These are phyloP conservation scores for Zanthoxylum bungeanum DNA, from an alignment of 345 rosid genomes.

Conservation along the genomic window DNA sequence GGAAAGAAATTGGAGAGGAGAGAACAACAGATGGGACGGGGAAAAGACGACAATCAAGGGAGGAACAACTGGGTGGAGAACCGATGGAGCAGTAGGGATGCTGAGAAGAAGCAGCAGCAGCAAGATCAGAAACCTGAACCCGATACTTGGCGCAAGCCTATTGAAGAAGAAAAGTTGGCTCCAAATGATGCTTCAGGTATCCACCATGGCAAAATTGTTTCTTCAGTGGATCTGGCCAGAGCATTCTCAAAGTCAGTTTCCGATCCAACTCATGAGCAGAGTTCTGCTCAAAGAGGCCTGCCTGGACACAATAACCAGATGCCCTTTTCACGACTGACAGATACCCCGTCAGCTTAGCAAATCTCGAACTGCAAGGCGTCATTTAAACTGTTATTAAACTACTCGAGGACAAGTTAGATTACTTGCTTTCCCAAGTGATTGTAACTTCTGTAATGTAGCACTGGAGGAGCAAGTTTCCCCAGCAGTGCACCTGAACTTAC, in stretches of 20 bases:
- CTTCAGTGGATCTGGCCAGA: conserved; percentile 24
- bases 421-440: neutral
- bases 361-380: conserved; percentile 3
- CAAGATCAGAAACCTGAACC: conserved; percentile 14
- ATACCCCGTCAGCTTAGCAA: conserved; percentile 7
- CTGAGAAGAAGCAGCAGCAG: neutral
- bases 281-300: conserved; percentile 6
- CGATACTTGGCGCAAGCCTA: conserved; percentile 23
- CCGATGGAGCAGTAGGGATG: conserved; percentile 13
- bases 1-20: conserved; percentile 17
- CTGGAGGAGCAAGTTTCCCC: neutral
- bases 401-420: neutral
- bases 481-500: neutral
- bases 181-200: neutral
- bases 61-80: conserved; percentile 19
- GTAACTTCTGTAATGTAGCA: neutral
- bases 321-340: conserved; percentile 25
- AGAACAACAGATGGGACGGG: conserved; percentile 6
- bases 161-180: conserved; percentile 15
- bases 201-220: conserved; percentile 19
- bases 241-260: conserved; percentile 28
- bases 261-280: neutral
- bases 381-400: conserved; percentile 11
- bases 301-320: conserved; percentile 13
- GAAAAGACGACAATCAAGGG: conserved; percentile 11